Base-by-base conservation (phyloP, 495 filamentous ascomycete species). In the Xylaria longipes region DNA sequence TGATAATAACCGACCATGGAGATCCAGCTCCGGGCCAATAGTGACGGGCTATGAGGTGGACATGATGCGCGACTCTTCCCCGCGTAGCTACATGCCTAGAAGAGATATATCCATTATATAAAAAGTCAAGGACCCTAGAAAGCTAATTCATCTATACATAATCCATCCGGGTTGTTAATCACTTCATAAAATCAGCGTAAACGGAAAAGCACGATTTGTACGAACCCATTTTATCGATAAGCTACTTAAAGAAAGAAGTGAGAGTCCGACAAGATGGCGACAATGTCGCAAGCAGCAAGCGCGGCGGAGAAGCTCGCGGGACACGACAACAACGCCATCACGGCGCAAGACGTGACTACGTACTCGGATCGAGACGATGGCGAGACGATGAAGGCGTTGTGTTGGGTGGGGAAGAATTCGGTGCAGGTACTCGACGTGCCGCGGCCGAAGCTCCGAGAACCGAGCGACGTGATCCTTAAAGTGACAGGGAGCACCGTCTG, bases 401-500 rank as follows among this genome's bases (percentile, higher is more conserved):
- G 82, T 22, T 94, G 91, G 91, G 86, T 89, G 81, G 91, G 91
- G 39, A 92, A 92, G 80, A 89, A 92, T 65, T 84, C 82, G 35
- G 90, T 93, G 4, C 67, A 88, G 71, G 80, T 92, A 45, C 76
- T 86, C 67, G 85, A 93, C 41, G 87, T 87, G n/a, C 83, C 88
- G 0, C 91, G 90, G 73, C 93, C 94, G 1, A 86, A 82, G 64
- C 86, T 97, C 69, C 80, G 93, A 50, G 92, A 97, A 72, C 84
- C 88, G 43, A 80, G 82, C 41, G 95, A 97, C 78, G 93, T 94
- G 17, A 93, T 98, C 72, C 82, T 97, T 61, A 94, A 90, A 71
- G 88, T 97, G 31, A 97, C 95, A 0, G 93, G 94, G 1, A 91
- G 86, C 69, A 97, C 94, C 0, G 90, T 98, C 68, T 97, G 95